Evolutionary conservation across 805 yeast genomes (phyloP).

Genomic region (Nakazawaea ernobii): DNA sequence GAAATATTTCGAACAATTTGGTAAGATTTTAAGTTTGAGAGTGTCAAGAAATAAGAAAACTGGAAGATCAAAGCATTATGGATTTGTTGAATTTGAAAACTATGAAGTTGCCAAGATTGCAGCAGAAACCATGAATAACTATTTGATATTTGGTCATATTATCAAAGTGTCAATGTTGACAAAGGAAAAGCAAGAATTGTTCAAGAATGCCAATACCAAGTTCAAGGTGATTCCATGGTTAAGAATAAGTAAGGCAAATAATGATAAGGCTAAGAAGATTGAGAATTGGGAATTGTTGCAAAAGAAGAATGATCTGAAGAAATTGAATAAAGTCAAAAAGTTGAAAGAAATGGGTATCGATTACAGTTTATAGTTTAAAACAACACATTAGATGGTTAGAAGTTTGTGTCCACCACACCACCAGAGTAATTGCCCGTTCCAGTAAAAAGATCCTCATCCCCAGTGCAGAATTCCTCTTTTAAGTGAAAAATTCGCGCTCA

Average conservation of each 20-base stretch:
- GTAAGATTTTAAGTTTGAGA: constrained; percentile 71
- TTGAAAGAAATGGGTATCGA: constrained; percentile 57
- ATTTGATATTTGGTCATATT: constrained; percentile 81
- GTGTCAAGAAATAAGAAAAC: constrained; percentile 85
- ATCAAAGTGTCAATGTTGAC: constrained; percentile 57
- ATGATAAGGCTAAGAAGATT: constrained; percentile 52
- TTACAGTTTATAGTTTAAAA: constrained; percentile 25
- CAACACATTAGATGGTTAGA: background rate
- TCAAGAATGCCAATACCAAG: constrained; percentile 48
- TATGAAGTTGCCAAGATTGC: constrained; percentile 80
- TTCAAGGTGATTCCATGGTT: constrained; percentile 58
- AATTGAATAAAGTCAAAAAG: constrained; percentile 38
- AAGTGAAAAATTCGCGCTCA: constrained; percentile 22
- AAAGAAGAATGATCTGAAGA: constrained; percentile 35
- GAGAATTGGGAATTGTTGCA: constrained; percentile 52
- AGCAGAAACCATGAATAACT: constrained; percentile 94
- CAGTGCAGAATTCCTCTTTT: background rate
- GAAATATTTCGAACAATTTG: constrained; percentile 86
- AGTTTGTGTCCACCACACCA: too few relatives aligned
- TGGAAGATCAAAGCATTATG: constrained; percentile 89
- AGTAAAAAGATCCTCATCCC: too few relatives aligned
- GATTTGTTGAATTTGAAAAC: constrained; percentile 77
- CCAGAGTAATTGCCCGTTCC: too few relatives aligned
- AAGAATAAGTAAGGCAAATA: constrained; percentile 43
- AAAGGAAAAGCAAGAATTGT: constrained; percentile 49